A percentile compares a stretch with the other conserved stretches of the same genome.
Conservation (phyloP, 176 grass and related monocot species). For the Poa pratensis region DNA sequence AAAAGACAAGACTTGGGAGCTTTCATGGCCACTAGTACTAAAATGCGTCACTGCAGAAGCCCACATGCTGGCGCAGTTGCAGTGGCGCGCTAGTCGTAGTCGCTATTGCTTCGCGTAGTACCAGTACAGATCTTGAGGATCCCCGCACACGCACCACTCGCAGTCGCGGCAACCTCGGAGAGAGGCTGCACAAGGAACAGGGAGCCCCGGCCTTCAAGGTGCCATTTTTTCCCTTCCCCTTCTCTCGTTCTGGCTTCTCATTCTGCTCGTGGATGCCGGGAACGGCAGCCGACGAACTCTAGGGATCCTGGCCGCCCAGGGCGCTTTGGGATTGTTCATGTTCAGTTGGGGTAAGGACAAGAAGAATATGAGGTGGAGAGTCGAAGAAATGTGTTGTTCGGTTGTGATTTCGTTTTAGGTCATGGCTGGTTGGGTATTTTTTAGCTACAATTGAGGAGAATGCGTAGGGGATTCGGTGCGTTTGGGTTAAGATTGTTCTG, state of each 20-base stretch:
- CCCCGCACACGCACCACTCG: background rate
- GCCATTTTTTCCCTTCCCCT: background rate
- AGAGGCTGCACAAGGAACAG: background rate
- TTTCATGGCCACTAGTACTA: conserved; percentile 23
- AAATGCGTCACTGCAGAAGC: conserved; percentile 9
- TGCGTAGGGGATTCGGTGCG: background rate
- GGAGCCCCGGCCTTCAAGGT: conserved; percentile 22
- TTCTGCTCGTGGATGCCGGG: background rate
- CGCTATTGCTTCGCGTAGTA: background rate
- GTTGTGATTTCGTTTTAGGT: background rate
- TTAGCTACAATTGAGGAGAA: background rate
- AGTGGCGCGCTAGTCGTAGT: background rate
- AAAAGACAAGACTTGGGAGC: conserved; percentile 28
- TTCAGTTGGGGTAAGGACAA: background rate
- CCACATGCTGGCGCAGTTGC: conserved; percentile 31
- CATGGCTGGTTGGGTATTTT: background rate
- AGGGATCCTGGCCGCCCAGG: background rate
- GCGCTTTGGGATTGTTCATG: background rate
- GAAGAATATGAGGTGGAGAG: background rate
- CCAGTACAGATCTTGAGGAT: conserved; percentile 36
- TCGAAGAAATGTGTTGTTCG: background rate
- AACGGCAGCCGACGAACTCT: background rate
- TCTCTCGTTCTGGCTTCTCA: background rate
- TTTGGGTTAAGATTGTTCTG: background rate
- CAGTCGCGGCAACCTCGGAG: conserved; percentile 27